Evolutionary conservation across 1,139 yeast species (phyloP).

Genomic region (Hemisphaericaspora subhashii): DNA sequence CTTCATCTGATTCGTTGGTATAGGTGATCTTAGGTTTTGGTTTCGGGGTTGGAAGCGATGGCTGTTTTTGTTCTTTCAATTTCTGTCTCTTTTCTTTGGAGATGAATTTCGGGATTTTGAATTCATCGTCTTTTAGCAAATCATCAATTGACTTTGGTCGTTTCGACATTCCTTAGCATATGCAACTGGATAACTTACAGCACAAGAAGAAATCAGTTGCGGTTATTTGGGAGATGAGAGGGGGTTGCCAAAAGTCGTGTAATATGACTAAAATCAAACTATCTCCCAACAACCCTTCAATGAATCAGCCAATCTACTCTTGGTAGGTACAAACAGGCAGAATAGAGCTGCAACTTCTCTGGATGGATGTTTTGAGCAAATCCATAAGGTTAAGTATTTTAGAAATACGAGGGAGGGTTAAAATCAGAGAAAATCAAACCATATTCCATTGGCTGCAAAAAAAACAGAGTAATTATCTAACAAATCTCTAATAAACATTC

Average conservation of each 20-base stretch:
- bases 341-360: no score
- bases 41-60: constrained; percentile 10
- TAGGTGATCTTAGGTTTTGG: constrained; percentile 6
- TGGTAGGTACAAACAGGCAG: no score
- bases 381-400: no score
- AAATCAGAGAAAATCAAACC: neutral
- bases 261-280: neutral
- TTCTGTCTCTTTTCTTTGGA: constrained; percentile 48
- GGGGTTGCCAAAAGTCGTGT: constrained; percentile 1
- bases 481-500: neutral
- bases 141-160: constrained; percentile 47
- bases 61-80: constrained; percentile 18
- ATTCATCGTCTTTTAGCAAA: constrained; percentile 28
- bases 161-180: constrained; percentile 21
- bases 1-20: constrained; percentile 10
- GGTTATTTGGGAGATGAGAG: no score
- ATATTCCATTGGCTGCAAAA: neutral
- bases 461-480: neutral
- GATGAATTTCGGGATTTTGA: constrained; percentile 41
- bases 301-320: no score
- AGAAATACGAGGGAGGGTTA: no score
- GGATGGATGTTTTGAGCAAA: no score
- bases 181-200: no score
- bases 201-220: no score
- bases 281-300: no score